Percentiles rank a stretch among this genome's conserved stretches.
Conservation (phyloP, 441 rosid species). For the Adansonia rubrostipa region DNA sequence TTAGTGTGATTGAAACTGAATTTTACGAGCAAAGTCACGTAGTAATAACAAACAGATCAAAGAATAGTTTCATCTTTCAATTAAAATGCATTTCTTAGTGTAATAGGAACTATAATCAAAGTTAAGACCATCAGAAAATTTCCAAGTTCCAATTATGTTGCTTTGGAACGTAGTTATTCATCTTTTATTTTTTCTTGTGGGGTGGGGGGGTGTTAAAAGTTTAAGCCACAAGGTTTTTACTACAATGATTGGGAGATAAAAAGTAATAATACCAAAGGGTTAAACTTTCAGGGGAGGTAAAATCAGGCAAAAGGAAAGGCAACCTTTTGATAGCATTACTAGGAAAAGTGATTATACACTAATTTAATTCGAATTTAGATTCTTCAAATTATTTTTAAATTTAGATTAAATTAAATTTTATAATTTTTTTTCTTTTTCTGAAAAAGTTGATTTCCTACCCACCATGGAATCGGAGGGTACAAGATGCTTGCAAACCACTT, state of each 20-base stretch:
- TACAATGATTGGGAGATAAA: slow-evolving; percentile 18
- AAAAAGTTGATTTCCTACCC: slow-evolving; percentile 18
- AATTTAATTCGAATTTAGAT: too few relatives aligned
- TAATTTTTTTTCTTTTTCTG: not conserved
- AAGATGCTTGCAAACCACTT: not conserved
- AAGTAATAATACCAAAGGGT: not conserved
- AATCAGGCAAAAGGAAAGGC: not conserved
- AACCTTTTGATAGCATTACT: not conserved
- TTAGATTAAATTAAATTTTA: too few relatives aligned
- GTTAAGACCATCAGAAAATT: not conserved
- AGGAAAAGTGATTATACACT: not conserved
- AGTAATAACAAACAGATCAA: not conserved
- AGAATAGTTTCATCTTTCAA: not conserved
- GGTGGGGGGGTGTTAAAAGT: not conserved
- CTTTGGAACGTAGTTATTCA: not conserved
- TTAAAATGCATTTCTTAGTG: not conserved
- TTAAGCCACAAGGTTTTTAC: slow-evolving; percentile 8
- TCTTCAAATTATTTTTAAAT: too few relatives aligned
- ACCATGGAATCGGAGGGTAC: slow-evolving; percentile 17
- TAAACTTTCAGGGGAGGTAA: slow-evolving; percentile 17
- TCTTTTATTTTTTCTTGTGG: not conserved
- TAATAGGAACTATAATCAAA: slow-evolving; percentile 2
- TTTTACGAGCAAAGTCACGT: slow-evolving; percentile 24
- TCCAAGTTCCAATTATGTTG: not conserved
- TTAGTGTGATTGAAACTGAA: slow-evolving; percentile 37